Conservation (phyloP, 2,329 filamentous ascomycete genomes). For the Westerdykella ornata region DNA sequence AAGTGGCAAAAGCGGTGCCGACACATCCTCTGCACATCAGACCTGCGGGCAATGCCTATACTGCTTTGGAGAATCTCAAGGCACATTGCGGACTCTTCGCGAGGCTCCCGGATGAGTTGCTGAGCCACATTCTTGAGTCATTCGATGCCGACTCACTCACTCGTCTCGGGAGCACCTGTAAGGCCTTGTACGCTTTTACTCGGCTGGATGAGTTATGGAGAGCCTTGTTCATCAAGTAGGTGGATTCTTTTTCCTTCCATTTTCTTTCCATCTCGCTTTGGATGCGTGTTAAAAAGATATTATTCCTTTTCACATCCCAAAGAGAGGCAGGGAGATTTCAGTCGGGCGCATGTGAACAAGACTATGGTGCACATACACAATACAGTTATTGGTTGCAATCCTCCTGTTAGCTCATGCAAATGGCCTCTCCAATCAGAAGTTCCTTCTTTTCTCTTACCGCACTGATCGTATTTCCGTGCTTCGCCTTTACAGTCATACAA, state of each 20-base stretch:
- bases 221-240: slow-evolving; percentile 75
- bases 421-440: not conserved
- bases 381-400: not conserved
- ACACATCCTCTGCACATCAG: slow-evolving; percentile 78
- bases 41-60: slow-evolving; percentile 77
- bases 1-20: slow-evolving; percentile 55
- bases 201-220: slow-evolving; percentile 87
- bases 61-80: slow-evolving; percentile 60
- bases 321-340: too few species aligned
- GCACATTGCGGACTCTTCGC: slow-evolving; percentile 59
- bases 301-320: not conserved
- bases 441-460: not conserved
- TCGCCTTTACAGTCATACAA: slow-evolving; percentile 1
- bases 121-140: slow-evolving; percentile 68
- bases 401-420: not conserved
- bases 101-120: slow-evolving; percentile 70
- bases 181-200: slow-evolving; percentile 78
- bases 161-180: slow-evolving; percentile 69
- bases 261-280: slow-evolving; percentile 5
- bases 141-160: slow-evolving; percentile 60
- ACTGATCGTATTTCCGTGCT: not conserved
- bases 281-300: not conserved
- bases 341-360: too few species aligned
- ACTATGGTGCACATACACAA: not conserved
- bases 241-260: slow-evolving; percentile 24